These are phyloP conservation scores for Platanus orientalis DNA, from an alignment of 164 flowering plant genomes.

Conservation along the genomic window DNA sequence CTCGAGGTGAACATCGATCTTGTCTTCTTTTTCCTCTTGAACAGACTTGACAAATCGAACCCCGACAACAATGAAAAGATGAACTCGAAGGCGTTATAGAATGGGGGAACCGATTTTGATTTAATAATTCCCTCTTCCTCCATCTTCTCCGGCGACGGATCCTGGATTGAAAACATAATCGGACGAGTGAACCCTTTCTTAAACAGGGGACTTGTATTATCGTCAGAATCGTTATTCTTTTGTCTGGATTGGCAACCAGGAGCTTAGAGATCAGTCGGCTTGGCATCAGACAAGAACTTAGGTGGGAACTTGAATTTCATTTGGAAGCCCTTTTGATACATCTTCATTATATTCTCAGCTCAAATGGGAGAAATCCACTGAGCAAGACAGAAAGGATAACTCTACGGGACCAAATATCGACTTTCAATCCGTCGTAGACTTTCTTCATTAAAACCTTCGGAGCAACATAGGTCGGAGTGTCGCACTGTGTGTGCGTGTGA, in stretches of 20 bases:
- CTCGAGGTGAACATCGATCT: conserved; percentile 63
- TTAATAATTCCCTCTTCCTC: background rate
- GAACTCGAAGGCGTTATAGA: conserved; percentile 75
- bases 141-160: background rate
- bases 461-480: conserved; percentile 85
- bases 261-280: conserved; percentile 43
- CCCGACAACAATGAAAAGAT: conserved; percentile 84
- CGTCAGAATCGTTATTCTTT: conserved; percentile 41
- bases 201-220: conserved; percentile 56
- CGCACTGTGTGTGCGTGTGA: conserved; percentile 89
- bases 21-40: conserved; percentile 43
- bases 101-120: conserved; percentile 33
- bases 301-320: conserved; percentile 58
- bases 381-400: conserved; percentile 63
- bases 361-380: conserved; percentile 72
- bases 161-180: conserved; percentile 15
- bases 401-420: conserved; percentile 87
- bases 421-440: conserved; percentile 77
- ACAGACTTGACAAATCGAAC: conserved; percentile 66
- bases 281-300: conserved; percentile 59
- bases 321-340: conserved; percentile 56
- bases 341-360: conserved; percentile 60
- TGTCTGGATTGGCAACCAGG: conserved; percentile 51
- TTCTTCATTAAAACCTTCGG: conserved; percentile 70
- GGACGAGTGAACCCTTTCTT: conserved; percentile 35